Evolutionary conservation across 495 filamentous ascomycete species (phyloP).

Genomic region (Monascus purpureus): DNA sequence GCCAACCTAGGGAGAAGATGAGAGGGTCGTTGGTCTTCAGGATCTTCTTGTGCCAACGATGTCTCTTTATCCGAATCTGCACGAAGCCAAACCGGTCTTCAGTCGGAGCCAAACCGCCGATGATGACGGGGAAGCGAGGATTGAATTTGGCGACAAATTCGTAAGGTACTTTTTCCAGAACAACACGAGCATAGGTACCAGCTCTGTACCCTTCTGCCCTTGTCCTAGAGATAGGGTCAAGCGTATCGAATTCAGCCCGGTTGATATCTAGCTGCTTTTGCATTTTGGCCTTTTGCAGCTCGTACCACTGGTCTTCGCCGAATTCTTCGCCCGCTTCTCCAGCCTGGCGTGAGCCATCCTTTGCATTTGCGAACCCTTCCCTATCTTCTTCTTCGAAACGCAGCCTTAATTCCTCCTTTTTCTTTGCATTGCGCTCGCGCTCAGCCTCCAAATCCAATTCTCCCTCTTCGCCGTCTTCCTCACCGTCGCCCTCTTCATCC

Average conservation of each 20-base stretch:
- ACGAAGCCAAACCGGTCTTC: slow-evolving; percentile 94
- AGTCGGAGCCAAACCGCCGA: slow-evolving; percentile 79
- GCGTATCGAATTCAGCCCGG: slow-evolving; percentile 71
- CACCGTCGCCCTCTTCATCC: slow-evolving; percentile 16
- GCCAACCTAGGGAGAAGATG: slow-evolving; percentile 96
- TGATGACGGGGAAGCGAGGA: slow-evolving; percentile 69
- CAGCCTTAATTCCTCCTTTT: slow-evolving; percentile 86
- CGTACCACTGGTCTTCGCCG: slow-evolving; percentile 97
- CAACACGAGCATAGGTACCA: slow-evolving; percentile 86
- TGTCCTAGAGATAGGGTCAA: slow-evolving; percentile 67
- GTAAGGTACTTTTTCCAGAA: slow-evolving; percentile 74
- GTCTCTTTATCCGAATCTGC: slow-evolving; percentile 88
- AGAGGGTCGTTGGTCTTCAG: slow-evolving; percentile 94
- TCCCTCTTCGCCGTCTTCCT: slow-evolving; percentile 14
- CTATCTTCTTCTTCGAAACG: slow-evolving; percentile 95
- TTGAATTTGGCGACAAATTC: slow-evolving; percentile 87
- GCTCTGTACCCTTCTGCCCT: slow-evolving; percentile 81
- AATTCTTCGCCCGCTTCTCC: slow-evolving; percentile 51
- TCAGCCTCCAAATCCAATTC: slow-evolving; percentile 57
- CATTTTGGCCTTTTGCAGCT: slow-evolving; percentile 83
- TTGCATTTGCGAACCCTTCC: slow-evolving; percentile 82
- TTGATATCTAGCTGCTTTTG: slow-evolving; percentile 94
- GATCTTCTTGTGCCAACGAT: slow-evolving; percentile 98
- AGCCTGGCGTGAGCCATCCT: slow-evolving; percentile 51
- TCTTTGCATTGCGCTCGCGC: slow-evolving; percentile 75